Evolutionary conservation across 169 alveolate species (phyloP).

Genomic region (Eimeria mitis): DNA sequence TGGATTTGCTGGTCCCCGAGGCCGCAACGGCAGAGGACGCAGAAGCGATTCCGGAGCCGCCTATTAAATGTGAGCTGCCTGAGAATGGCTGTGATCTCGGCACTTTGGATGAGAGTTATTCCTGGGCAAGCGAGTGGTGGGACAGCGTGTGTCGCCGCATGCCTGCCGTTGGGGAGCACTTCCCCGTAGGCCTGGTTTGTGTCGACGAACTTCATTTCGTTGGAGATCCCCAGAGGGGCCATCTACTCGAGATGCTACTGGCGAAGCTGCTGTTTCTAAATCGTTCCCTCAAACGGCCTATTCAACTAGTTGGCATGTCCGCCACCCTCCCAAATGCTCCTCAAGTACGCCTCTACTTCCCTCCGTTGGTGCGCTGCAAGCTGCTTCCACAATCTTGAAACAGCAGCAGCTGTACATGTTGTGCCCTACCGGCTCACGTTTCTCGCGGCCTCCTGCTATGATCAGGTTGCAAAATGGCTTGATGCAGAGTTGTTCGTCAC

Average conservation of each 20-base stretch:
- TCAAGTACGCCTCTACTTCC: constrained; percentile 78
- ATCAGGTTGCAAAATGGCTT: constrained; percentile 87
- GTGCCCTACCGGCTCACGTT: too few species aligned
- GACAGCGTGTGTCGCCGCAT: constrained; percentile 25
- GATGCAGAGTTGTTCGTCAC: constrained; percentile 89
- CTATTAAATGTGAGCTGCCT: not conserved
- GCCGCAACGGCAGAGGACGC: constrained; percentile 18
- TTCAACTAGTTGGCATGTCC: constrained; percentile 90
- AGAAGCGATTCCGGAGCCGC: not conserved
- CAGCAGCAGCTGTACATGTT: not conserved
- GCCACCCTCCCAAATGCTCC: constrained; percentile 91
- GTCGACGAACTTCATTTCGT: constrained; percentile 90
- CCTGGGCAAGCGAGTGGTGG: constrained; percentile 29
- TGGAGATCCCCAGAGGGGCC: constrained; percentile 90
- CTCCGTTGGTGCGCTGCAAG: not conserved
- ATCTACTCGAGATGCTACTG: constrained; percentile 85
- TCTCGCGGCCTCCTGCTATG: not conserved
- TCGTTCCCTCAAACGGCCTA: constrained; percentile 78
- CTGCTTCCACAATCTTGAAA: not conserved
- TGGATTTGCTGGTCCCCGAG: constrained; percentile 47
- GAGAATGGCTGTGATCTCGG: not conserved
- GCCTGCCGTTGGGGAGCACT: constrained; percentile 51
- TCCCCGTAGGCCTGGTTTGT: constrained; percentile 81
- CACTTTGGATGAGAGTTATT: not conserved
- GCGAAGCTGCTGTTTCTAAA: constrained; percentile 82